These are phyloP conservation scores for Venustampulla echinocandica DNA, from an alignment of 495 filamentous ascomycete species.

Conservation along the genomic window DNA sequence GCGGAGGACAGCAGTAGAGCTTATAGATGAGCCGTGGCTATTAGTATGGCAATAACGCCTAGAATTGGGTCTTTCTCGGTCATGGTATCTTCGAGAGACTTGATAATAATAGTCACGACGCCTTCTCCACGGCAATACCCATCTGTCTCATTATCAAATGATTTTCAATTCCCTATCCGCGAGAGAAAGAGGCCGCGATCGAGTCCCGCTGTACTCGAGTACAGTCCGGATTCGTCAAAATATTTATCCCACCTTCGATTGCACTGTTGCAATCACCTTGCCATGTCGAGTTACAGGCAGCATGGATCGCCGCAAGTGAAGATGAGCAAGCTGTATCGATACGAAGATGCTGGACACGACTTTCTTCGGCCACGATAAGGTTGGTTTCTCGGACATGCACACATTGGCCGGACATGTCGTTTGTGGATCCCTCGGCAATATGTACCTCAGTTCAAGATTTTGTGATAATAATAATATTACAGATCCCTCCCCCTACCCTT, in stretches of 20 bases:
- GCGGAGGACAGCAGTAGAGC: not conserved
- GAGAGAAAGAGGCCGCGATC: conserved; percentile 67
- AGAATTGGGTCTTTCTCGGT: conserved; percentile 65
- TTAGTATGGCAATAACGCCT: too few relatives aligned
- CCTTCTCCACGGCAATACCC: conserved; percentile 71
- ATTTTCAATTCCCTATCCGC: conserved; percentile 31
- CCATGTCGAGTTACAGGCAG: conserved; percentile 14
- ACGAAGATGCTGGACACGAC: too few relatives aligned
- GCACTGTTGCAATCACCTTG: conserved; percentile 15
- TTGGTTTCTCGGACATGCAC: too few relatives aligned
- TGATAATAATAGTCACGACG: conserved; percentile 61
- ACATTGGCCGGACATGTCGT: too few relatives aligned
- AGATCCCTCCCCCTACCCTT: too few relatives aligned
- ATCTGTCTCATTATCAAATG: conserved; percentile 68
- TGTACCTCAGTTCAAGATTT: too few relatives aligned
- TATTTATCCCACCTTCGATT: conserved; percentile 66
- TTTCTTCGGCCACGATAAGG: too few relatives aligned
- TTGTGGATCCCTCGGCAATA: too few relatives aligned
- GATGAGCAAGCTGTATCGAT: conserved; percentile 73
- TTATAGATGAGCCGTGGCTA: conserved; percentile 38
- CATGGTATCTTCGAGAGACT: conserved; percentile 67
- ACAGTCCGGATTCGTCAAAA: conserved; percentile 76
- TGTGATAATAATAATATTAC: too few relatives aligned
- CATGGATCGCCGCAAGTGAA: conserved; percentile 48
- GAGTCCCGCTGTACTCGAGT: conserved; percentile 45